Evolutionary conservation across 208 protist species (phyloP), one percentile per base, ranked within the genome.

Genomic region (Trypanosoma conorhini): DNA sequence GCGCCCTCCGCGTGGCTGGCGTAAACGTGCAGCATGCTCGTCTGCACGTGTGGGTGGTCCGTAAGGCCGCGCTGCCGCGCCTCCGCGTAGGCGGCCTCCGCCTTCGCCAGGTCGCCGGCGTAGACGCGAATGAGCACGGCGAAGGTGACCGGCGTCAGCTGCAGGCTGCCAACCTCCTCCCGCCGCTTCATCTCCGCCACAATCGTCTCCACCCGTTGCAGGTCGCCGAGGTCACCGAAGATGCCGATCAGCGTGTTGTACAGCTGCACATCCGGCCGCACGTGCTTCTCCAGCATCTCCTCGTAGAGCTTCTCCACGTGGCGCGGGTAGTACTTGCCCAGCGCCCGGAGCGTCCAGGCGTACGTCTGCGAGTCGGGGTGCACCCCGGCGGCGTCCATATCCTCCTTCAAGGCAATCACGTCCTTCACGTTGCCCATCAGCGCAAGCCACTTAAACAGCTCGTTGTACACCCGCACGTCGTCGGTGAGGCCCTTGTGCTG

Each of bases 371-470:
- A 62, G 1, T 88, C 94, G 79, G 94, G 93, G 67, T 87, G 90
- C 44, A 97, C 80, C 58, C 87, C 63, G 42, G 78, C 60, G 30
- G 81, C 78, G 9, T 77, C 83, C 93, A 97, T 97, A 64, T 95
- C 83, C 57, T 96, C 85, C 58, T 97, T 97, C 42, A 97, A 76
- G 2, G 85, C 83, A 42, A 97, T 87, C 26, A 94, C 93, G 35
- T 96, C 90, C 57, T 93, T 94, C 0, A 96, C 59, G 62, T 96
- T 97, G 73, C 87, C 88, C 31, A 83, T 62, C 62, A 91, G 77
- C 8, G 90, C 84, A 71, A 94, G 93, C 90, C 93, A 97, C 52
- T 83, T 79, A 17, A 97, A 74, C 87, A 96, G 92, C 72, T 97
- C 93, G 66, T 96, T 89, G 79, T 95, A 97, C 5, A 94, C 68